phyloP scores from a whole-genome alignment of 768 basidiomycete species.

The Cystobasidium onofrii region DNA sequence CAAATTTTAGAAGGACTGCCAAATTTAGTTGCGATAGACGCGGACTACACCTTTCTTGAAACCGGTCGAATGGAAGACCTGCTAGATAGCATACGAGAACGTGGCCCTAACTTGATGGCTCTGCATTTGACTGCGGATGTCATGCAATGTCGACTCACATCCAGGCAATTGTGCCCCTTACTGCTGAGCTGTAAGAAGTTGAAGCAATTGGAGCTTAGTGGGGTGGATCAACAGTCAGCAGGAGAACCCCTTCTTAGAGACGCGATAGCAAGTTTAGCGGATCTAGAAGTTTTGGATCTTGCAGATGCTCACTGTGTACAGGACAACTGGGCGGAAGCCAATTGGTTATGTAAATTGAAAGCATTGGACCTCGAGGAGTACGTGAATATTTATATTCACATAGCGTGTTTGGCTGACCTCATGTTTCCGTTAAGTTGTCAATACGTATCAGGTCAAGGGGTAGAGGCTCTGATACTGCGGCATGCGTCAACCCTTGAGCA shows the following conservation, averaged over 20 bases:
- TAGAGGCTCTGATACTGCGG: background rate
- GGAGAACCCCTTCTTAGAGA: background rate
- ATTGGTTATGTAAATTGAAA: constrained; percentile 6
- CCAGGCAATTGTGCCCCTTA: background rate
- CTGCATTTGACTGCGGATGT: background rate
- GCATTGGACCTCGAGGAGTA: constrained; percentile 18
- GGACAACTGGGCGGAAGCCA: constrained; percentile 20
- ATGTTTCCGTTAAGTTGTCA: constrained; percentile 6
- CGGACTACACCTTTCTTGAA: background rate
- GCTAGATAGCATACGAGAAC: background rate
- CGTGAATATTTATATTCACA: background rate
- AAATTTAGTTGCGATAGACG: constrained; percentile 12
- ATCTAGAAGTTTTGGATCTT: background rate
- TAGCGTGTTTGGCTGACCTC: no score
- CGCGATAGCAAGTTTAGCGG: background rate
- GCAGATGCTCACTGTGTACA: background rate
- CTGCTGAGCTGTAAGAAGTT: background rate
- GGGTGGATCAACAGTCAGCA: constrained; percentile 8
- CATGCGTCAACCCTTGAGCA: background rate
- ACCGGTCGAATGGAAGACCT: background rate
- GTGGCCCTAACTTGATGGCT: background rate
- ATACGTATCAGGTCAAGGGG: background rate
- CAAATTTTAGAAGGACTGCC: background rate
- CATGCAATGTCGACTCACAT: background rate
- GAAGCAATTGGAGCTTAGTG: background rate